A percentile compares a stretch with the other conserved stretches of the same genome.
phyloP scores from a whole-genome alignment of 2,329 filamentous ascomycete genomes.

The Colletotrichum limetticola region DNA sequence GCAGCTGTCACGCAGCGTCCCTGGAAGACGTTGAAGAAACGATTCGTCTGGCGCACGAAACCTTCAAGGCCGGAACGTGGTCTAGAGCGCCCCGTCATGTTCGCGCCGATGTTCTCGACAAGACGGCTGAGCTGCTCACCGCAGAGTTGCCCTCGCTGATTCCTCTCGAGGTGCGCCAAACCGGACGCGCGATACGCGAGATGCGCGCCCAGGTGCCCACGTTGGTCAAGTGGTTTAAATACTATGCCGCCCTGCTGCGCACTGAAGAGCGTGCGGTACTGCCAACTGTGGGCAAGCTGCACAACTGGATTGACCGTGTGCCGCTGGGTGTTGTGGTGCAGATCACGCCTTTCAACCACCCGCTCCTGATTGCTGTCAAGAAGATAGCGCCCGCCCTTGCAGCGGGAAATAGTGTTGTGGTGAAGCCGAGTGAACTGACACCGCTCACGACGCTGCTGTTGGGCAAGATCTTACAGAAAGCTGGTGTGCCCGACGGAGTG shows the following conservation, averaged over 20 bases:
- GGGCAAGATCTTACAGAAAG: conserved; percentile 69
- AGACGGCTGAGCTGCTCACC: conserved; percentile 64
- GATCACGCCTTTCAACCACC: conserved; percentile 70
- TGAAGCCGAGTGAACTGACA: conserved; percentile 73
- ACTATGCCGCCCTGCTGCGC: conserved; percentile 75
- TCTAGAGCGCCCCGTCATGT: conserved; percentile 65
- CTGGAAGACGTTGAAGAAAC: conserved; percentile 53
- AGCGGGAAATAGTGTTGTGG: conserved; percentile 67
- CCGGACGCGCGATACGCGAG: conserved; percentile 74
- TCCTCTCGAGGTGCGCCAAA: conserved; percentile 73
- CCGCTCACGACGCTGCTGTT: conserved; percentile 70
- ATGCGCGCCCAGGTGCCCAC: conserved; percentile 76
- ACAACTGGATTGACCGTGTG: conserved; percentile 65
- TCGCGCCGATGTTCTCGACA: conserved; percentile 72
- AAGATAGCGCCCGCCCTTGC: conserved; percentile 71
- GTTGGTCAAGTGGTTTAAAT: conserved; percentile 76
- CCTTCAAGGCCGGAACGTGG: conserved; percentile 65
- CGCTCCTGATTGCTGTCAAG: conserved; percentile 66
- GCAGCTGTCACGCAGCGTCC: conserved; percentile 60
- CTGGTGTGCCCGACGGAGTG: conserved; percentile 77
- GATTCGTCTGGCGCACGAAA: conserved; percentile 53
- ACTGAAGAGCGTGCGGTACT: conserved; percentile 74
- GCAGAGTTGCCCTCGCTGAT: conserved; percentile 66
- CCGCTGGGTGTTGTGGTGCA: conserved; percentile 68
- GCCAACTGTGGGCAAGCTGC: conserved; percentile 70